Conservation (phyloP, 148 eudicot genomes). For the Chenopodium berlandieri region DNA sequence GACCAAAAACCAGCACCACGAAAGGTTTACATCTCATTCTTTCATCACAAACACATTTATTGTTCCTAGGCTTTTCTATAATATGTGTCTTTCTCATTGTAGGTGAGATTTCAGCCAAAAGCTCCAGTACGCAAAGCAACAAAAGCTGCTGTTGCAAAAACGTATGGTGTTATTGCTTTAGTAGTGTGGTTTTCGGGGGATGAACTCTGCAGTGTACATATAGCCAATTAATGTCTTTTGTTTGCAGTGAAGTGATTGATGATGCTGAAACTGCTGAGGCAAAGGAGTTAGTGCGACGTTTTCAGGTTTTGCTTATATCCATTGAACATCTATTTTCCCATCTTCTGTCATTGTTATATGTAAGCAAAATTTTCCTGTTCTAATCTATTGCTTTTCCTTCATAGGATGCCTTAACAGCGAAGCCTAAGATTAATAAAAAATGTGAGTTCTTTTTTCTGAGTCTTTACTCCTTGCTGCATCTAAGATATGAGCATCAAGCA, state of each 20-base stretch:
- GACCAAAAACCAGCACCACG: slow-evolving; percentile 32
- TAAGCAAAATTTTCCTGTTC: slow-evolving; percentile 3
- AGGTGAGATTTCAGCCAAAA: slow-evolving; percentile 78
- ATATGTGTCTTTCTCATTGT: slow-evolving; percentile 14
- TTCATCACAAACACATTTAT: background rate
- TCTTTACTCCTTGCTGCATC: background rate
- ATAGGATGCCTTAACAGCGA: slow-evolving; percentile 58
- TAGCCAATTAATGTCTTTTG: slow-evolving; percentile 6
- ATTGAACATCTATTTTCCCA: background rate
- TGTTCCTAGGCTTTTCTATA: background rate
- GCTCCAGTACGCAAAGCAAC: slow-evolving; percentile 46
- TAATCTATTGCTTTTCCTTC: slow-evolving; percentile 24
- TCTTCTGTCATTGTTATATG: background rate
- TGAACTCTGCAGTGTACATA: background rate
- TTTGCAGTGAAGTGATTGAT: slow-evolving; percentile 69
- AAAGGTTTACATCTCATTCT: slow-evolving; percentile 33
- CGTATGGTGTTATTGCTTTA: slow-evolving; percentile 41
- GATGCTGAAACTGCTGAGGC: slow-evolving; percentile 49
- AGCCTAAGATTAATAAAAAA: slow-evolving; percentile 57
- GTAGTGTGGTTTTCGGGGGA: background rate
- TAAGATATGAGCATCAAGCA: background rate
- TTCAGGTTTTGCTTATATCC: slow-evolving; percentile 40
- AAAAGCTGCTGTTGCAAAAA: slow-evolving; percentile 50
- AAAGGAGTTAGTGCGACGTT: slow-evolving; percentile 54
- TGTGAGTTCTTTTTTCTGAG: slow-evolving; percentile 39